A percentile compares a stretch with the other conserved stretches of the same genome.
These are phyloP conservation scores for Microdochium bolleyi DNA, from an alignment of 2,329 filamentous ascomycete species.

Conservation along the genomic window DNA sequence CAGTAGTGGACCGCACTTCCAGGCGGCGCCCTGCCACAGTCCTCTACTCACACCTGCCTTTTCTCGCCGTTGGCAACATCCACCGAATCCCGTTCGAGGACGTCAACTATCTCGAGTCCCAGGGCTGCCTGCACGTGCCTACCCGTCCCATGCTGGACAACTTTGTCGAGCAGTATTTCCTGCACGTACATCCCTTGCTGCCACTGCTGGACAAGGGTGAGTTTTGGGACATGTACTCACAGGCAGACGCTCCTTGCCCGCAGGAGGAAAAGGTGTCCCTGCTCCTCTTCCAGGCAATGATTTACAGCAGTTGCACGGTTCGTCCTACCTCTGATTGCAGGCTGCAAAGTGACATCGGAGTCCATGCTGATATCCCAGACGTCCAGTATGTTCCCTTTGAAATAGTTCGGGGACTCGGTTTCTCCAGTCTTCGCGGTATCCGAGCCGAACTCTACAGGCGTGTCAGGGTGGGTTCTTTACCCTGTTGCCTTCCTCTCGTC, in stretches of 20 bases:
- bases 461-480: not conserved
- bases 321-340: not conserved
- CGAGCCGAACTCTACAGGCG: not conserved
- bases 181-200: not conserved
- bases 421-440: not conserved
- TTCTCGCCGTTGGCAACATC: not conserved
- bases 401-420: not conserved
- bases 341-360: not conserved
- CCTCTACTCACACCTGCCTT: not conserved
- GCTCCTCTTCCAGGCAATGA: not conserved
- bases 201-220: not conserved
- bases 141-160: not conserved
- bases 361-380: too few species aligned
- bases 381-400: not conserved
- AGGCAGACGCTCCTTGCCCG: not conserved
- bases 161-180: conserved; percentile 1
- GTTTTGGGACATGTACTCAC: not conserved
- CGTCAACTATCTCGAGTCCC: not conserved
- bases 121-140: not conserved
- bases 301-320: not conserved
- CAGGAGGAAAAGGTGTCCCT: not conserved
- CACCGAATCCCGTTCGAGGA: not conserved
- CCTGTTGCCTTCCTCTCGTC: not conserved
- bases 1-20: not conserved
- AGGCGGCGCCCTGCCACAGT: not conserved